These are phyloP conservation scores for Purpureocillium lavendulum DNA, from an alignment of 2,329 filamentous ascomycete species.

Conservation along the genomic window DNA sequence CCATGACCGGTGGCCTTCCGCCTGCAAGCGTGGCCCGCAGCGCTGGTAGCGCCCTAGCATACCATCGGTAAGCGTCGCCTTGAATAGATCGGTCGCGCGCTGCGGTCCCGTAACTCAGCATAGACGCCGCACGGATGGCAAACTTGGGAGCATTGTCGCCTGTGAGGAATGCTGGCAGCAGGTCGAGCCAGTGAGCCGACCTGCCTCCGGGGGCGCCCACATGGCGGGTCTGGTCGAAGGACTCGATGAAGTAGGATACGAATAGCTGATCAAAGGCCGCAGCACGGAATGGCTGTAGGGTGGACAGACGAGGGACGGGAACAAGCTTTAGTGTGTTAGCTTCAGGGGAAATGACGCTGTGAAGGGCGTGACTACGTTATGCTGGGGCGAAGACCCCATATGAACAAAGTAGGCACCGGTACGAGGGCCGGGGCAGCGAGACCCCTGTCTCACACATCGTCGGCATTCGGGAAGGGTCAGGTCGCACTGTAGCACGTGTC, in stretches of 20 bases:
- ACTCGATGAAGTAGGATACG: conserved; percentile 8
- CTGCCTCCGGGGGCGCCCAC: not conserved
- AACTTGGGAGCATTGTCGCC: not conserved
- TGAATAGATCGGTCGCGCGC: conserved; percentile 3
- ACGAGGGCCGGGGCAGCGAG: conserved; percentile 7
- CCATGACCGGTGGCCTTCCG: not conserved
- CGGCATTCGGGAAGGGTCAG: conserved; percentile 5
- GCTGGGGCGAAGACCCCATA: too few relatives aligned
- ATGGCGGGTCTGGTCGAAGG: not conserved
- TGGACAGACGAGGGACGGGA: not conserved
- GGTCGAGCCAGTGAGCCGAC: conserved; percentile 6
- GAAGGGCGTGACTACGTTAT: too few relatives aligned
- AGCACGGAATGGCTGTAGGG: conserved; percentile 1
- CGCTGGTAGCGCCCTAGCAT: conserved; percentile 5
- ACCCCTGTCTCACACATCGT: conserved; percentile 4
- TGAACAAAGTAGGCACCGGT: conserved; percentile 8
- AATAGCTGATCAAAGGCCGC: conserved; percentile 8
- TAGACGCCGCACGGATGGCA: conserved; percentile 6
- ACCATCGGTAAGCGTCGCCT: conserved; percentile 7
- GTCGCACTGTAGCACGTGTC: conserved; percentile 6
- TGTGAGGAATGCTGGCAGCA: conserved; percentile 4
- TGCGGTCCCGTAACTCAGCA: conserved; percentile 7
- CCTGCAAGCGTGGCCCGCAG: conserved; percentile 1
- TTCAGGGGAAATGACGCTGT: too few relatives aligned
- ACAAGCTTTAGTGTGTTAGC: too few relatives aligned